These are phyloP conservation scores for Cornus kousa DNA, from an alignment of 148 eudicot species.

Conservation along the genomic window DNA sequence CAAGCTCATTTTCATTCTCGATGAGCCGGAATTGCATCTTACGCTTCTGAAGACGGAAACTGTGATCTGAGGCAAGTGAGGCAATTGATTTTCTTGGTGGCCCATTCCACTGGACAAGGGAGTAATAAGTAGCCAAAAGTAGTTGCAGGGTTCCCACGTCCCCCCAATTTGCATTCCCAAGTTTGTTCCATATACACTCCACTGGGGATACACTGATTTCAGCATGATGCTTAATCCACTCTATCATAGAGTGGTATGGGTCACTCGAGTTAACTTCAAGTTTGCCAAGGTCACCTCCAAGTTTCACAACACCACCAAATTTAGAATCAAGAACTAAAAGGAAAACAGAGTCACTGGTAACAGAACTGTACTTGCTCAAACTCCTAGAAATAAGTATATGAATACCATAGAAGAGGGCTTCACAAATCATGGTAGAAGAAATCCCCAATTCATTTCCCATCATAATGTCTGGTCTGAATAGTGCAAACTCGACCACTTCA, in stretches of 20 bases:
- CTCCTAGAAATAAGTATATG: constrained; percentile 70
- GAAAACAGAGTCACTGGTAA: constrained; percentile 40
- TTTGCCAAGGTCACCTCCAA: constrained; percentile 58
- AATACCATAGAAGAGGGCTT: constrained; percentile 68
- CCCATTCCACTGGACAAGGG: constrained; percentile 60
- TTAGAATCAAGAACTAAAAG: constrained; percentile 68
- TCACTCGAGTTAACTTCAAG: constrained; percentile 48
- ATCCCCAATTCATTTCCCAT: constrained; percentile 51
- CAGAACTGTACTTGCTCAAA: constrained; percentile 40
- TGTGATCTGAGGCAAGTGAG: constrained; percentile 65
- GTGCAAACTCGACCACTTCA: constrained; percentile 57
- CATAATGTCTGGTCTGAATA: constrained; percentile 60
- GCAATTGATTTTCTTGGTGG: constrained; percentile 66
- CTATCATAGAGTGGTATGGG: constrained; percentile 53
- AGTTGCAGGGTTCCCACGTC: constrained; percentile 69
- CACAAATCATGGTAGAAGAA: constrained; percentile 56
- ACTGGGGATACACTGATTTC: constrained; percentile 61
- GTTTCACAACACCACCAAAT: constrained; percentile 67
- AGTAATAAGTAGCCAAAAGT: constrained; percentile 61
- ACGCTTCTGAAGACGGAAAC: constrained; percentile 71
- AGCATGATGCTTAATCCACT: constrained; percentile 65
- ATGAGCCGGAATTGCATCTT: constrained; percentile 49
- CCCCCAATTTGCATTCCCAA: constrained; percentile 82
- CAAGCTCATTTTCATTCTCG: constrained; percentile 31
- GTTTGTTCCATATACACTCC: constrained; percentile 75